These are phyloP conservation scores for Gossypium lobatum DNA, from an alignment of 441 rosid species.

Conservation along the genomic window DNA sequence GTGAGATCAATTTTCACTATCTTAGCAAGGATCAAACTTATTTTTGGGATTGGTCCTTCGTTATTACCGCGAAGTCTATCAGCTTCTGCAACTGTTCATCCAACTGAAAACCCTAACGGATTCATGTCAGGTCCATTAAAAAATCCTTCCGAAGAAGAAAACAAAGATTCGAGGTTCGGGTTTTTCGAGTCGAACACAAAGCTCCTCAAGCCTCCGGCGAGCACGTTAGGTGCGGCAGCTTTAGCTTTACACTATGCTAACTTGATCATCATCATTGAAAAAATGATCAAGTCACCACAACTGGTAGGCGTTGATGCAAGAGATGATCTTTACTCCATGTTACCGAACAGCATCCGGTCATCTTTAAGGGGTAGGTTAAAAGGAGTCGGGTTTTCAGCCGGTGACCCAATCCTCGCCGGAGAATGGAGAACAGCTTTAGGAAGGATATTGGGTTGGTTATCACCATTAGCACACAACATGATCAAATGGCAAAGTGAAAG, in stretches of 20 bases:
- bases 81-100: conserved; percentile 65
- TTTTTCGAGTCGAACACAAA: conserved; percentile 70
- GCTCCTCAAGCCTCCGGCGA: conserved; percentile 63
- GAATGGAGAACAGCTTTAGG: conserved; percentile 85
- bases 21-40: conserved; percentile 64
- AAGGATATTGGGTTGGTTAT: conserved; percentile 71
- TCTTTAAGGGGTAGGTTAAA: conserved; percentile 57
- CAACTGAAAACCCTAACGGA: conserved; percentile 44
- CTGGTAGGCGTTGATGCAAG: conserved; percentile 85
- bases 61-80: conserved; percentile 66
- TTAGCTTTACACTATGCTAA: conserved; percentile 79
- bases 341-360: conserved; percentile 65
- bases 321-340: conserved; percentile 80
- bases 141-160: conserved; percentile 15
- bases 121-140: conserved; percentile 39
- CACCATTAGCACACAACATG: conserved; percentile 91
- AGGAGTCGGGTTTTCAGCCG: conserved; percentile 73
- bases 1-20: conserved; percentile 60
- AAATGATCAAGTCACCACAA: conserved; percentile 89
- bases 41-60: conserved; percentile 59
- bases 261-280: conserved; percentile 77
- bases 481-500: conserved; percentile 95
- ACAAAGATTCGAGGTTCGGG: conserved; percentile 16
- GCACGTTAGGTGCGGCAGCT: conserved; percentile 72
- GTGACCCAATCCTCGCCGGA: conserved; percentile 64